phyloP scores from a whole-genome alignment of 495 filamentous ascomycete genomes.

The Aspergillus ellipticus region DNA sequence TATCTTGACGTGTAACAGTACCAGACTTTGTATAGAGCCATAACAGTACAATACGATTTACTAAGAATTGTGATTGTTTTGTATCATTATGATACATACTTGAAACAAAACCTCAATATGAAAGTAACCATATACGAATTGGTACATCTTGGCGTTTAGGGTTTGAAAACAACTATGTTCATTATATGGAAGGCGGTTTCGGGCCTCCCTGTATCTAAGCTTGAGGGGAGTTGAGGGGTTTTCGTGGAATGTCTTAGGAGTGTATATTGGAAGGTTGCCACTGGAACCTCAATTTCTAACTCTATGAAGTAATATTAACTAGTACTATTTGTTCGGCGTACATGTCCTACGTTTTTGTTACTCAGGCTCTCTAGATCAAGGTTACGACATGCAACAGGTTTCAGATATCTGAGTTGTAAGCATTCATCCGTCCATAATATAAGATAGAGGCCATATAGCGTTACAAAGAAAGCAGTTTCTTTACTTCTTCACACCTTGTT shows the following conservation, averaged over 20 bases:
- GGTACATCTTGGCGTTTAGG: too few relatives aligned
- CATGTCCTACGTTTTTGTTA: neutral
- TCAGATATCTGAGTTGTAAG: neutral
- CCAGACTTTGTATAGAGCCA: too few relatives aligned
- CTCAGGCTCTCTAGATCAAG: neutral
- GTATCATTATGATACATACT: too few relatives aligned
- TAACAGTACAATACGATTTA: too few relatives aligned
- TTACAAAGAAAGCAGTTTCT: neutral
- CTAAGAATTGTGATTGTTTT: too few relatives aligned
- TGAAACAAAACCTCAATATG: too few relatives aligned
- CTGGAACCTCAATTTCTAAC: neutral
- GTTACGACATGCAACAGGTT: neutral
- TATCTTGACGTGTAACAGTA: too few relatives aligned
- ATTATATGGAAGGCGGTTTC: too few relatives aligned
- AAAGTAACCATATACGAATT: too few relatives aligned
- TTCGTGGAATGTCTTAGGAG: conserved; percentile 1
- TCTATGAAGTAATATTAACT: neutral
- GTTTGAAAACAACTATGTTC: too few relatives aligned
- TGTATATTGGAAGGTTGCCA: neutral
- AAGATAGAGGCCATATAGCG: neutral
- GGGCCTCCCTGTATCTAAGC: too few relatives aligned
- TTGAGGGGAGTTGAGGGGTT: conserved; percentile 9
- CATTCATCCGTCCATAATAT: neutral
- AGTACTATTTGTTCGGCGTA: neutral
- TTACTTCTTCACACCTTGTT: neutral